Base-by-base conservation (phyloP, 176 grass and related monocot species). In the Aechmea fasciata region DNA sequence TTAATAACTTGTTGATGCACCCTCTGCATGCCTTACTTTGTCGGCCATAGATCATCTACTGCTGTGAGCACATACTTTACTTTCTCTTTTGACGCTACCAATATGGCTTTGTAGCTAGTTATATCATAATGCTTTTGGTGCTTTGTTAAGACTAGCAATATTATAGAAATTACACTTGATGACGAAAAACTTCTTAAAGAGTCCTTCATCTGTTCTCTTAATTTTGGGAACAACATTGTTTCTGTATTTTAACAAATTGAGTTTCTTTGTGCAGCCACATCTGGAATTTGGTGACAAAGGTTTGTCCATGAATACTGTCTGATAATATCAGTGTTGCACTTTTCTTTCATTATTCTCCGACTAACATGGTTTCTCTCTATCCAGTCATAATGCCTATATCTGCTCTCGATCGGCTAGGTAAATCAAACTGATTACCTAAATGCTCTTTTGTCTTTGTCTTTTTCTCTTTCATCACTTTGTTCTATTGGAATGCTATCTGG, bases 351-450 rank as follows among this genome's bases (percentile, higher is more conserved):
- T 23, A 52, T 23, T 64, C 24, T 78, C 9, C 72, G 71, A 72
- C 61, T 71, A 65, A 14, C 52, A 52, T 76, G 72, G 11, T 71
- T 63, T 68, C 1, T 78, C 64, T 19, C 67, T 50, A 83, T 85
- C 53, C 77, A 97, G 94, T 92, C 53, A 90, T 97, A 77, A 92
- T 92, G 84, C 86, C 86, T 48, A 79, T 89, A 3, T 93, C 94
- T 80, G 89, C 86, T 70, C 94, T 93, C 67, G 86, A 90, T 85
- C 86, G 86, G 55, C 84, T 97, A 33, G 94, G 94, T 92, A 80
- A 85, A 70, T 62, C 83, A 8, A 61, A 63, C 19, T 24, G 23
- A 51, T 63, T 53, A 41, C 33, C 33, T 41, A 5, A 9, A 17
- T 77, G 25, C 10, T 3, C 66, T 69, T 4, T 12, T 52, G 13